Evolutionary conservation across 2,329 filamentous ascomycete species (phyloP).

Genomic region (Penicillium sp.): DNA sequence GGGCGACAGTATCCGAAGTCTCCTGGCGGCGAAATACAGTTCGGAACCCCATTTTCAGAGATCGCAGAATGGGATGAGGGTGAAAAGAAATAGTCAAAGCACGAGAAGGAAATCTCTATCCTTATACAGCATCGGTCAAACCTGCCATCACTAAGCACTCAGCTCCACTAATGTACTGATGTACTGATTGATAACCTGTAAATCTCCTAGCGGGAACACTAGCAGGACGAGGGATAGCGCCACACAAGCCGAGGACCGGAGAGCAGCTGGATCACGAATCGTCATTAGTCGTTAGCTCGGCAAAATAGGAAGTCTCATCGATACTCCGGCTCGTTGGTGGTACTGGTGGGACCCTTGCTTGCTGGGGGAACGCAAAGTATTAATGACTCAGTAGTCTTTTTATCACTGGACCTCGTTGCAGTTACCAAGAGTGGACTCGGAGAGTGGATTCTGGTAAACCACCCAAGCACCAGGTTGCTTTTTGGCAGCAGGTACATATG

Average conservation of each 20-base stretch:
- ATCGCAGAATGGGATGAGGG: not conserved
- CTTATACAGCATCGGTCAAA: not conserved
- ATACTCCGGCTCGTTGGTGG: not conserved
- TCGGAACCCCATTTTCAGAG: not conserved
- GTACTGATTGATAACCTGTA: constrained; percentile 5
- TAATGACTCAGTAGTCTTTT: not conserved
- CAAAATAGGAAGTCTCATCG: not conserved
- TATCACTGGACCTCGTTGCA: not conserved
- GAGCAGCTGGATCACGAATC: not conserved
- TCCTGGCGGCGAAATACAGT: not conserved
- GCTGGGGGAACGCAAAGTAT: too few relatives aligned
- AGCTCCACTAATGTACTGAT: not conserved
- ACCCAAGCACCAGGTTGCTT: not conserved
- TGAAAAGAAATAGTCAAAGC: not conserved
- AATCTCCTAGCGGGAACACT: not conserved
- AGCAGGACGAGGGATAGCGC: not conserved
- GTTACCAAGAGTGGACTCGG: not conserved
- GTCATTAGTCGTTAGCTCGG: not conserved
- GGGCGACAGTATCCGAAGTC: not conserved
- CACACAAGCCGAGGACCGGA: constrained; percentile 2
- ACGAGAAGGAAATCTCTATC: constrained; percentile 1
- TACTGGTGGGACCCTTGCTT: not conserved
- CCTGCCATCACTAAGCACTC: not conserved
- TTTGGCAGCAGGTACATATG: not conserved
- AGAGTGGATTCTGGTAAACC: not conserved